Percentiles rank a stretch among this genome's conserved stretches.
Evolutionary conservation across 257 asterid species (phyloP).

Genomic region (Solanum gandarillasii): DNA sequence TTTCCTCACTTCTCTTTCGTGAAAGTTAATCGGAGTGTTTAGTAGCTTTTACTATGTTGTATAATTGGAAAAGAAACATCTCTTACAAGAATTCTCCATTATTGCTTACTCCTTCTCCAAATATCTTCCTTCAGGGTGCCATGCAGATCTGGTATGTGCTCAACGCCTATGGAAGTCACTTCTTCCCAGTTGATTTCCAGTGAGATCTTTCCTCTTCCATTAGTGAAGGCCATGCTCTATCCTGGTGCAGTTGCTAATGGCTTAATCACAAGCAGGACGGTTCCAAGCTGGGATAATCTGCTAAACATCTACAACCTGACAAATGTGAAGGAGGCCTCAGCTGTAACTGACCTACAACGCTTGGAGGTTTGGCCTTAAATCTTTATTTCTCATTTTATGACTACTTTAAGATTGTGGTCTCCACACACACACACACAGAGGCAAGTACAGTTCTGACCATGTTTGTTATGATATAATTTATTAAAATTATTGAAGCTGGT

Average conservation of each 20-base stretch:
- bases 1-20: neutral
- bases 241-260: constrained; percentile 74
- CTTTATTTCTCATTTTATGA: neutral
- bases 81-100: neutral
- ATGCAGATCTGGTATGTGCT: constrained; percentile 87
- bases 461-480: neutral
- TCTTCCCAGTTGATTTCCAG: constrained; percentile 85
- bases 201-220: constrained; percentile 69
- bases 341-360: constrained; percentile 70
- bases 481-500: neutral
- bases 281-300: constrained; percentile 77
- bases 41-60: neutral
- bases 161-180: constrained; percentile 78
- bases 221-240: constrained; percentile 80
- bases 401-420: neutral
- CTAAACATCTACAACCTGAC: constrained; percentile 66
- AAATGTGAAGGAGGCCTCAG: constrained; percentile 59
- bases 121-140: constrained; percentile 47
- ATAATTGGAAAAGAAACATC: neutral
- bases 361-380: constrained; percentile 54
- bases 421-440: neutral
- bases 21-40: neutral
- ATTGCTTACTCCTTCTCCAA: neutral
- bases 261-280: constrained; percentile 29
- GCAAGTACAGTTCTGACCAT: neutral